A percentile compares a stretch with the other conserved stretches of the same genome.
Conservation (phyloP, 2,329 filamentous ascomycete species). For the Plenodomus lindquistii region DNA sequence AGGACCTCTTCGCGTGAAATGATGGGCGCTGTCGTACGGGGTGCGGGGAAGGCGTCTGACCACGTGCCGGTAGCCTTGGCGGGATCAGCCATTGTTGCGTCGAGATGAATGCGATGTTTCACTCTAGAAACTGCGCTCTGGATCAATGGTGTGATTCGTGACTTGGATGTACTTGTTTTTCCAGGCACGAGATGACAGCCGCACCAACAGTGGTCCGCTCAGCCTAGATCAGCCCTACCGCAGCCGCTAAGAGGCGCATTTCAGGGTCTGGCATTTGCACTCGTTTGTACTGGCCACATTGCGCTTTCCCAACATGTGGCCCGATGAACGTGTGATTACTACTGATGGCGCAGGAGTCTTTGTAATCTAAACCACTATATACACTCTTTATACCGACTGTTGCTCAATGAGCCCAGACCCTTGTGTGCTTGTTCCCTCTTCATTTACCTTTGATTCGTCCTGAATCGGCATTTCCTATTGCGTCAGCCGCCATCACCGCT, state of each 20-base stretch:
- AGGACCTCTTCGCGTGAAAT: constrained; percentile 46
- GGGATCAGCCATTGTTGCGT: constrained; percentile 22
- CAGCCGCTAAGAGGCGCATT: constrained; percentile 8
- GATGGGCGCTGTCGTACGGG: constrained; percentile 42
- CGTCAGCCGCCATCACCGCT: constrained; percentile 19
- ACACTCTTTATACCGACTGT: constrained; percentile 18
- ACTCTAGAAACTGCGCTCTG: background rate
- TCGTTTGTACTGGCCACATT: constrained; percentile 37
- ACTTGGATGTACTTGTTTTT: background rate
- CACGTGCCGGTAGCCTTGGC: constrained; percentile 31
- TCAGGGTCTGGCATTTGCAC: constrained; percentile 10
- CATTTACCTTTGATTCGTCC: constrained; percentile 24
- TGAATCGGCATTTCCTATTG: constrained; percentile 23
- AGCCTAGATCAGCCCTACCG: constrained; percentile 25
- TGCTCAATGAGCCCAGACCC: constrained; percentile 11
- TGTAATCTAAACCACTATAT: constrained; percentile 24
- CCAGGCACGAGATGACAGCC: constrained; percentile 1
- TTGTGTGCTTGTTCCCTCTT: constrained; percentile 18
- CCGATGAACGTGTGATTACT: constrained; percentile 41
- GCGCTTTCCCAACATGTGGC: constrained; percentile 25
- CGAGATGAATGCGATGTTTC: background rate
- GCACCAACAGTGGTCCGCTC: constrained; percentile 14
- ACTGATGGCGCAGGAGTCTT: constrained; percentile 12
- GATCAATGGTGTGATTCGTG: background rate
- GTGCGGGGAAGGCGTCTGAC: constrained; percentile 49